A percentile compares a stretch with the other conserved stretches of the same genome.
Evolutionary conservation across 805 yeast species (phyloP).

Genomic region (Cyberlindnera euphorbiiphila): DNA sequence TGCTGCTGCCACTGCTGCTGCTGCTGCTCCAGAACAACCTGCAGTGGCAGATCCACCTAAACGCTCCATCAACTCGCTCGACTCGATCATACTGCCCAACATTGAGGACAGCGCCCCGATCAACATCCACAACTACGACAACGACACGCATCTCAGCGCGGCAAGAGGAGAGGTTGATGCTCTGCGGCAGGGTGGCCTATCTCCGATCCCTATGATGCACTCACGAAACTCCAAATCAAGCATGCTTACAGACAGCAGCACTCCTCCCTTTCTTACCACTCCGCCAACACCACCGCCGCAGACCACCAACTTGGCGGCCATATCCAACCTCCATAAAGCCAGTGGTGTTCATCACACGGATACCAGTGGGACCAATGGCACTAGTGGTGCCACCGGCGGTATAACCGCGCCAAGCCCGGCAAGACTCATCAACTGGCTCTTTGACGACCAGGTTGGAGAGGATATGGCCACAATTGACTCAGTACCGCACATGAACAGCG

Average conservation of each 20-base stretch:
- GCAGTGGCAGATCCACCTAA: not conserved
- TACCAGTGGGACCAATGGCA: too few relatives aligned
- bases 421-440: conserved; percentile 27
- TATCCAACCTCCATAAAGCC: too few relatives aligned
- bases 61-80: conserved; percentile 23
- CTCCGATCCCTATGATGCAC: not conserved
- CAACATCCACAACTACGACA: conserved; percentile 24
- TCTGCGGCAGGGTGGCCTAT: conserved; percentile 8
- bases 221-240: not conserved
- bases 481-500: conserved; percentile 20
- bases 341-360: too few relatives aligned
- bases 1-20: not conserved
- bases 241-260: not conserved
- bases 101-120: conserved; percentile 22
- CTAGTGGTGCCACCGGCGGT: too few relatives aligned
- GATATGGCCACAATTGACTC: conserved; percentile 13
- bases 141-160: conserved; percentile 24
- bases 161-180: conserved; percentile 30
- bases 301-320: too few relatives aligned
- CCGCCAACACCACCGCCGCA: conserved; percentile 8
- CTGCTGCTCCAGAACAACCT: conserved; percentile 1
- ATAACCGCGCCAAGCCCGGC: conserved; percentile 23
- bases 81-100: conserved; percentile 27
- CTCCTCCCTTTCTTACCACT: conserved; percentile 11
- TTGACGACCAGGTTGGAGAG: conserved; percentile 23